Percentiles rank a stretch among this genome's conserved stretches.
Conservation (phyloP, 1,284 basidiomycete species). For the Caloboletus inedulis region DNA sequence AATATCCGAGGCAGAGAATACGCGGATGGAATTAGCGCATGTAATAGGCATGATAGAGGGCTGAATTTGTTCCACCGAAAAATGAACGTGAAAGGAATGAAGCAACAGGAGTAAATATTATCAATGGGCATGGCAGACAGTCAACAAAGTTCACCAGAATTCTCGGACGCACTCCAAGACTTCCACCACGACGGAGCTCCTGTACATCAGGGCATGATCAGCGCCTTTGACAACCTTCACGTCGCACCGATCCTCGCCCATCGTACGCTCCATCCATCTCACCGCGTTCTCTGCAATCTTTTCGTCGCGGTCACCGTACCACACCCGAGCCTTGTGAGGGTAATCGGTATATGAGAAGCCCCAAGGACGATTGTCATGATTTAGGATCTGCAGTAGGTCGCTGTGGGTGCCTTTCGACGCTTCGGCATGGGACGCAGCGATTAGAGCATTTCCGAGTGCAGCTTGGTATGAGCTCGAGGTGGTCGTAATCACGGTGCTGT, state of each 20-base stretch:
- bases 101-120: constrained; percentile 15
- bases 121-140: constrained; percentile 2
- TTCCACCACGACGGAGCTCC: constrained; percentile 82
- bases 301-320: constrained; percentile 94
- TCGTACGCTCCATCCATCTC: constrained; percentile 85
- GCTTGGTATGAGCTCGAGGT: constrained; percentile 55
- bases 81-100: constrained; percentile 22
- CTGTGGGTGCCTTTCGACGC: constrained; percentile 87
- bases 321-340: constrained; percentile 77
- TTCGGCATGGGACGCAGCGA: constrained; percentile 93
- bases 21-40: constrained; percentile 8
- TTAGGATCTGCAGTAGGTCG: constrained; percentile 88
- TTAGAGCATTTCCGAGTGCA: constrained; percentile 78
- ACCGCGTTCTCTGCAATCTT: constrained; percentile 87
- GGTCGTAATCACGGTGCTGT: constrained; percentile 34
- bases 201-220: constrained; percentile 92
- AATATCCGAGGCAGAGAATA: constrained; percentile 4
- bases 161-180: constrained; percentile 71
- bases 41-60: constrained; percentile 2
- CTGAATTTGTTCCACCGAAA: constrained; percentile 17
- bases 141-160: constrained; percentile 47
- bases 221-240: constrained; percentile 85
- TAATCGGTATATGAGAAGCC: constrained; percentile 81
- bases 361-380: constrained; percentile 82
- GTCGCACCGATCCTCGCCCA: constrained; percentile 71